Base-by-base conservation (phyloP, 208 protist species). In the Borovskyia barvae region DNA sequence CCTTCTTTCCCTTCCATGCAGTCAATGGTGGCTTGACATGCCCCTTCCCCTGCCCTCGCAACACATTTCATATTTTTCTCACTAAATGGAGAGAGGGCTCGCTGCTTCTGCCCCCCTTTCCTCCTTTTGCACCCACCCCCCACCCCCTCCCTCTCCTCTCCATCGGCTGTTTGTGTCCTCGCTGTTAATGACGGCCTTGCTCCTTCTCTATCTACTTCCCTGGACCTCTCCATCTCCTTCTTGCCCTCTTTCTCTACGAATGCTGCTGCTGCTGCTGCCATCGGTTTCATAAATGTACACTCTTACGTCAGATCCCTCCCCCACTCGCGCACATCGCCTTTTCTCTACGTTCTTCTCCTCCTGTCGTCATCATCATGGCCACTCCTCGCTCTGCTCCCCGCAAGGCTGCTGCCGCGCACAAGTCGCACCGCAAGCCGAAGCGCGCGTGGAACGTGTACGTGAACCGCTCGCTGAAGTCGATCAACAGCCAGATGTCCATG, bases 401-500 rank as follows among this genome's bases (percentile, higher is more conserved):
- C 50, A 72, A 75, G 60, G 45, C 37, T 47, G 40, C 46, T 35
- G 42, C 0, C 50, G 3, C 14, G 35, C 50, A 14, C 45, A 83
- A 83, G 73, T 71, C 59, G 63, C 66, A 74, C 65, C 87, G 82
- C 77, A 77, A 80, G 61, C 79, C 75, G 35, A 85, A 82, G 63
- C 86, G 89, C 58, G 67, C 80, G 40, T 95, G 87, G 82, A 90
- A 85, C 50, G 82, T 85, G 22, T 97, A 96, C 73, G 75, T 97
- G 54, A 90, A 75, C 82, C 91, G 92, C 77, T 91, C 93, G 11
- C 77, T 99, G 29, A 97, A 98, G 83, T 85, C 97, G 75, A 96
- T 99, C 59, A 97, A 98, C 89, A 87, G 97, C 67, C 72, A 86
- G 55, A 98, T 97, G 57, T 95, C 94, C 70, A 97, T 99, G 75